phyloP scores from a whole-genome alignment of 2,329 filamentous ascomycete species.

The Claviceps spartinae region DNA sequence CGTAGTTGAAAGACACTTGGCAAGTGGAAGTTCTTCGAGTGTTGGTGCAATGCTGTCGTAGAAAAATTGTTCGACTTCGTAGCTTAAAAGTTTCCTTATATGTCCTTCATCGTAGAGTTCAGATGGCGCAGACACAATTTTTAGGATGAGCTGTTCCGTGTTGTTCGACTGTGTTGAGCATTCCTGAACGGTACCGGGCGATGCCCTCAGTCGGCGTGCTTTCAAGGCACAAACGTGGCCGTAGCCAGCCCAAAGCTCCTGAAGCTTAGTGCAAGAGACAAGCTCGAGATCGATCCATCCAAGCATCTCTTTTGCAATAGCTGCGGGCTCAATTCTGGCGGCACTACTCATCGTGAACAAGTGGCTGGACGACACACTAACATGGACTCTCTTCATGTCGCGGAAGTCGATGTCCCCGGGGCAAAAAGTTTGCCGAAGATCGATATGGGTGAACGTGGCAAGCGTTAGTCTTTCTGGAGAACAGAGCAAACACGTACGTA shows the following conservation, averaged over 20 bases:
- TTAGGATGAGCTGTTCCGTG: constrained; percentile 35
- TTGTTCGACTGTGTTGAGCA: constrained; percentile 1
- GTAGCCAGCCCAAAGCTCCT: constrained; percentile 38
- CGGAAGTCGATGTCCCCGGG: too few species aligned
- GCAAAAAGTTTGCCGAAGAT: too few species aligned
- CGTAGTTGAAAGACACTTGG: constrained; percentile 35
- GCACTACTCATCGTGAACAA: neutral
- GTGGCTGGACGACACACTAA: neutral
- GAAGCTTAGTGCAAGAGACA: constrained; percentile 23
- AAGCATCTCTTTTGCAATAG: constrained; percentile 26
- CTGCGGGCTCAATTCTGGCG: constrained; percentile 9
- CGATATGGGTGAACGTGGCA: too few species aligned
- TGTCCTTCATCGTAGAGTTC: constrained; percentile 41
- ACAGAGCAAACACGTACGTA: too few species aligned
- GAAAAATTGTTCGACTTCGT: constrained; percentile 54
- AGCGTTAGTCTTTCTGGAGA: too few species aligned
- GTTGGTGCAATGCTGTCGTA: constrained; percentile 41
- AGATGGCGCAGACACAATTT: constrained; percentile 43
- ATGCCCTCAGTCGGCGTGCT: constrained; percentile 21
- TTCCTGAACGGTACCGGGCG: constrained; percentile 7
- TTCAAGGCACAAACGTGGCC: constrained; percentile 42
- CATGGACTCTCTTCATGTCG: too few species aligned
- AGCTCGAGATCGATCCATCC: constrained; percentile 26
- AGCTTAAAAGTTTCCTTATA: constrained; percentile 51
- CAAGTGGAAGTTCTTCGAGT: constrained; percentile 33